These are phyloP conservation scores for Solanum raphanifolium DNA, from an alignment of 257 asterid species.

Conservation along the genomic window DNA sequence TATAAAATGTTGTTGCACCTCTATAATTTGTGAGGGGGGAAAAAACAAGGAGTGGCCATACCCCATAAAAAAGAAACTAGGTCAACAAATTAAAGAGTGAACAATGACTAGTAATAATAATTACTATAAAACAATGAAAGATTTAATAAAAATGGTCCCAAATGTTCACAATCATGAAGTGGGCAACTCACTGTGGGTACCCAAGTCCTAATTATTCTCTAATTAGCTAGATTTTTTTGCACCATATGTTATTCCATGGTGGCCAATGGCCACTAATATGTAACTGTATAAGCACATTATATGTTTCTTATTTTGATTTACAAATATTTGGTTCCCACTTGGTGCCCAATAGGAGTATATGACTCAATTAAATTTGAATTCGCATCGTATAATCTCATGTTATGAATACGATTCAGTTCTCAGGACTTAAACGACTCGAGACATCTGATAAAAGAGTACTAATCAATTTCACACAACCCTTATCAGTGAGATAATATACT, in stretches of 20 bases:
- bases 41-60: background rate
- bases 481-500: background rate
- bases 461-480: background rate
- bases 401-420: background rate
- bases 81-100: background rate
- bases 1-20: background rate
- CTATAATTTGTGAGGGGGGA: background rate
- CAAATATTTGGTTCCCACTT: background rate
- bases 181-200: background rate
- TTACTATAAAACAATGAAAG: background rate
- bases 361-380: background rate
- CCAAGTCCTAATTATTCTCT: background rate
- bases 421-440: background rate
- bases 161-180: background rate
- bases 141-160: background rate
- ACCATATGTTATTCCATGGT: background rate
- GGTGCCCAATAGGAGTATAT: background rate
- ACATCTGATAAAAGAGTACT: background rate
- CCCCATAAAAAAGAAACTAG: background rate
- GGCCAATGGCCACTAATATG: background rate
- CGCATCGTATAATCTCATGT: fast-evolving
- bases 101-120: background rate
- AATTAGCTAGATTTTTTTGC: background rate
- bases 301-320: background rate
- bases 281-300: background rate